Evolutionary conservation across 257 asterid species (phyloP), one percentile per base, ranked within the genome.

Genomic region (Eustoma russellianum): DNA sequence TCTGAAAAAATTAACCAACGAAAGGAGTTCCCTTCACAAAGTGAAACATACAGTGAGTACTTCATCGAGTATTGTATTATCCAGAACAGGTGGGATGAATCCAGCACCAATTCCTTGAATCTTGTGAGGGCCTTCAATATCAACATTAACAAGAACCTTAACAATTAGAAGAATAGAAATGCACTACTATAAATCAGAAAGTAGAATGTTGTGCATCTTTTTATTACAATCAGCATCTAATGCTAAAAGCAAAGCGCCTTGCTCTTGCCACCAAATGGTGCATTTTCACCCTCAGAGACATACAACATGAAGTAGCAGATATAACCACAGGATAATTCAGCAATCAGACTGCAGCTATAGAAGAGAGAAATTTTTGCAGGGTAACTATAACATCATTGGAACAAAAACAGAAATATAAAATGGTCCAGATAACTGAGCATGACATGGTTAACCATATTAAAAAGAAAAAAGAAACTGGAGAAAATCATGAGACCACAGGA

Each of bases 71-170:
- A 76, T 30, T 57, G 52, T 65, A 35, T 59, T 17, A 55, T 76
- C 82, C 17, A 76, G 60, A 53, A 76, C 78, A 12, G 65, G 48
- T 18, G 74, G 69, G 59, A 76, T 60, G 53, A 71, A 61, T 35
- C 78, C 76, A 58, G 74, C 66, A 69, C 82, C 82, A 56, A 76
- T 68, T 13, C 82, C 82, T 65, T 76, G 82, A 55, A 76, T 76
- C n/a, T 76, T 62, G 50, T 76, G 82, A 0, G 33, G 60, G 6
- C 82, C 80, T 74, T 43, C 46, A 51, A 66, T 12, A 50, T 34
- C 50, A 55, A 17, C 11, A 9, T 63, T n/a, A 6, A 24, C 2
- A 24, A 24, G 30, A 24, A 24, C 3, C 30, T 24, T 24, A 24
- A 19, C 3, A 19, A 24, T 24, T 24, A 24, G 30, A 24, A 0